Percentiles rank a stretch among this genome's conserved stretches.
Conservation (phyloP, 1,139 yeast species). For the Entelexis paramagnoliae region DNA sequence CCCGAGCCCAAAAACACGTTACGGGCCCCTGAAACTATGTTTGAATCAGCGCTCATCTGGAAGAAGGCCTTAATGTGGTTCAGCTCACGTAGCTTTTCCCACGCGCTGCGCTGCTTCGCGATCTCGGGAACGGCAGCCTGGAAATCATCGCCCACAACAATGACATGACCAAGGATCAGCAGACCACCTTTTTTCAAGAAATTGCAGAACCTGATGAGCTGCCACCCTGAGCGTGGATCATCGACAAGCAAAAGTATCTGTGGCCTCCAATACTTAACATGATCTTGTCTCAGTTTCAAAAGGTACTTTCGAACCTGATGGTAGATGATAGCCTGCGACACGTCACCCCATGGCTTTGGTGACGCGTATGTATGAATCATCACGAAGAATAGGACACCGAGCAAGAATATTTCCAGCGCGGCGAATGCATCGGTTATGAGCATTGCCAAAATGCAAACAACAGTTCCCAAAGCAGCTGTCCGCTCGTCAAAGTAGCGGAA, state of each 20-base stretch:
- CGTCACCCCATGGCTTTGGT: conserved; percentile 96
- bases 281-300: conserved; percentile 70
- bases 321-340: conserved; percentile 83
- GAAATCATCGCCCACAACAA: conserved; percentile 42
- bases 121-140: conserved; percentile 48
- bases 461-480: conserved; percentile 70
- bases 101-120: conserved; percentile 61
- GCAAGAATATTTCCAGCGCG: conserved; percentile 63
- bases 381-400: conserved; percentile 55
- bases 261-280: conserved; percentile 96
- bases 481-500: conserved; percentile 73
- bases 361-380: conserved; percentile 83
- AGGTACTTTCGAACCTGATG: conserved; percentile 92
- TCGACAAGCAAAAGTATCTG: conserved; percentile 80
- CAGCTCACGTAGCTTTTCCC: conserved; percentile 72
- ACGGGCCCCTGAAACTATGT: conserved; percentile 90
- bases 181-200: conserved; percentile 90
- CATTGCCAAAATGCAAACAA: conserved; percentile 71
- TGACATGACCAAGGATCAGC: conserved; percentile 84
- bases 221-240: conserved; percentile 86
- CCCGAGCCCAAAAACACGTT: conserved; percentile 89
- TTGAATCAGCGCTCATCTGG: conserved; percentile 80
- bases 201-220: conserved; percentile 84
- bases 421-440: conserved; percentile 85
- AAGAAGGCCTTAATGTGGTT: conserved; percentile 82